Base-by-base conservation (phyloP, 148 eudicot genomes). In the Limonium bicolor region DNA sequence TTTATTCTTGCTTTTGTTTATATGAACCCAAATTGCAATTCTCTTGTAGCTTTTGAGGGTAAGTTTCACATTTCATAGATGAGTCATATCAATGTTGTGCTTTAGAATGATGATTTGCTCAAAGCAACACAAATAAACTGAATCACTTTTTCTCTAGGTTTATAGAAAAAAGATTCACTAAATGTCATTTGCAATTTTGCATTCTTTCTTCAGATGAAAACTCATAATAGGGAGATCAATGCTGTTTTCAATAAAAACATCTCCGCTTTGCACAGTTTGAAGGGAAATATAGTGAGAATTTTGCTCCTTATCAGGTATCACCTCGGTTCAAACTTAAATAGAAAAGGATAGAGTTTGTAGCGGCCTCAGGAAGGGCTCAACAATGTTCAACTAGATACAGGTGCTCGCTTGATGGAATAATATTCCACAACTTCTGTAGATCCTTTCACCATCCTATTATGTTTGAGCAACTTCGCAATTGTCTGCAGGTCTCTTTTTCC, bases 191-290 rank as follows among this genome's bases (percentile, higher is more conserved):
- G n/a, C n/a, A n/a, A 43, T 3, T 2, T 46, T 46, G 27, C 30
- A 15, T 46, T 21, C 29, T 27, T 20, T 40, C 20, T 66, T 61
- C 87, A 90, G 97, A 70, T 90, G 63, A 84, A 75, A 70, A 59
- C 59, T 48, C 70, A 76, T 48, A 61, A 60, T 10, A 17, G 41
- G 7, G 82, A 78, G 64, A 56, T 73, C 40, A 69, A 72, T 61
- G 82, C 75, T 42, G 51, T 68, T 29, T 84, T 54, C 61, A 64
- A 70, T 64, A 90, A 84, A 64, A 78, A 41, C 19, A 66, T 42
- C 41, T 84, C 97, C 51, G 55, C 87, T 90, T 80, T 64, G 97
- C 93, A n/a, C 66, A 84, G 20, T 90, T 60, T 57, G 88, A 84
- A 58, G 93, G 97, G 47, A 75, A 66, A 54, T 28, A 60, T 58